Evolutionary conservation across 2,329 filamentous ascomycete species (phyloP), one percentile per base, ranked within the genome.

Genomic region (Mycogone perniciosa): DNA sequence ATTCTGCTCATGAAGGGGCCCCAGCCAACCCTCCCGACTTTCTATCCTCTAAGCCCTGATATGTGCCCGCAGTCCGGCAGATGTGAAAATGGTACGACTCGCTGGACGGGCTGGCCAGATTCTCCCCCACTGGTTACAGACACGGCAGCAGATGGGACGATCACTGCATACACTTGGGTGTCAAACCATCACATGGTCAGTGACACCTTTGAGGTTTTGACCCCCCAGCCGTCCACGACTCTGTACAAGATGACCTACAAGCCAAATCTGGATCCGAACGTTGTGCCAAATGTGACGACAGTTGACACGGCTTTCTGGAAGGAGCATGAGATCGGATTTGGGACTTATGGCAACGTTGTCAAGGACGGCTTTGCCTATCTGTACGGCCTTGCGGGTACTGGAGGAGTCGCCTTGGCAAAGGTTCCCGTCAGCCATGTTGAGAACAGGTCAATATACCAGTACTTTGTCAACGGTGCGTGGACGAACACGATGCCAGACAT

Each of bases 391-490:
- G n/a, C 51, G 44, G 6, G 52, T 38, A 30, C 44, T 34, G 43
- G 44, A 20, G 46, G 55, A n/a, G 48, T 59, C 31, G 55, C 52
- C 9, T 41, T 60, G 44, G 58, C 58, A 7, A 50, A 51, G 11
- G 57, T 59, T 7, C 51, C 56, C n/a, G 47, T 44, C 26, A 45
- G 40, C 31, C 44, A 40, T 5, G 43, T 60, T 4, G 57, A 60
- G 46, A 47, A 60, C 45, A 50, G 48, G 41, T n/a, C 35, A 42
- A 43, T 48, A 31, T 60, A 60, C 40, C 51, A 60, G 42, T 60
- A 59, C 51, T 60, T 50, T 33, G 55, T 58, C 33, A 5, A 38
- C 31, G 50, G 54, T 11, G 37, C 27, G 5, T 60, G 58, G 58
- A 59, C 54, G 3, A 41, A 10, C 29, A 46, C 31, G 29, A 50